phyloP scores from a whole-genome alignment of 192 early-diverging fungal species.

The Coemansia sp. region DNA sequence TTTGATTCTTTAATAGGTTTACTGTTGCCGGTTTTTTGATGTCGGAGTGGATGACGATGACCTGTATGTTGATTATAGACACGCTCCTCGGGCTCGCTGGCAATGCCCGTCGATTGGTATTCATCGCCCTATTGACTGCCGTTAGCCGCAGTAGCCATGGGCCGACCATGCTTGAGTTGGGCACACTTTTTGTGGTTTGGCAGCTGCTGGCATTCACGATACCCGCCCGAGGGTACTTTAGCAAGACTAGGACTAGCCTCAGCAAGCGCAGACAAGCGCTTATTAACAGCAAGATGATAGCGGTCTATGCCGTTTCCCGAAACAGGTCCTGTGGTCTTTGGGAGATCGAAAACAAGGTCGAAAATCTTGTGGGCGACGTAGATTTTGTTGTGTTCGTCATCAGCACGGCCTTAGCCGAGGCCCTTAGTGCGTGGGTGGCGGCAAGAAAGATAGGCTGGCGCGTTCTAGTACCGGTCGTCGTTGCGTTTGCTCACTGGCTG shows the following conservation, averaged over 20 bases:
- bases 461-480: conserved; percentile 24
- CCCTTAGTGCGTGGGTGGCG: conserved; percentile 22
- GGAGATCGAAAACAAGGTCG: neutral
- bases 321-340: neutral
- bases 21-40: neutral
- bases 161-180: neutral
- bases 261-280: neutral
- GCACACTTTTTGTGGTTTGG: neutral
- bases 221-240: neutral
- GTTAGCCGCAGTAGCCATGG: neutral
- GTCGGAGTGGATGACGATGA: neutral
- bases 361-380: neutral
- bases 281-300: neutral
- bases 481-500: conserved; percentile 8
- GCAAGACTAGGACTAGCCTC: neutral
- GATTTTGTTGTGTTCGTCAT: neutral
- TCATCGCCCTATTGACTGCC: conserved; percentile 7
- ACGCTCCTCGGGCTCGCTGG: neutral
- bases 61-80: neutral
- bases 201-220: conserved; percentile 11
- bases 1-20: conserved; percentile 4
- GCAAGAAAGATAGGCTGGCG: conserved; percentile 30
- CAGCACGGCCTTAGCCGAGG: conserved; percentile 2
- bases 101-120: conserved; percentile 8
- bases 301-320: neutral